Evolutionary conservation across 345 rosid genomes (phyloP).

Genomic region (Citrus mangshanensis): DNA sequence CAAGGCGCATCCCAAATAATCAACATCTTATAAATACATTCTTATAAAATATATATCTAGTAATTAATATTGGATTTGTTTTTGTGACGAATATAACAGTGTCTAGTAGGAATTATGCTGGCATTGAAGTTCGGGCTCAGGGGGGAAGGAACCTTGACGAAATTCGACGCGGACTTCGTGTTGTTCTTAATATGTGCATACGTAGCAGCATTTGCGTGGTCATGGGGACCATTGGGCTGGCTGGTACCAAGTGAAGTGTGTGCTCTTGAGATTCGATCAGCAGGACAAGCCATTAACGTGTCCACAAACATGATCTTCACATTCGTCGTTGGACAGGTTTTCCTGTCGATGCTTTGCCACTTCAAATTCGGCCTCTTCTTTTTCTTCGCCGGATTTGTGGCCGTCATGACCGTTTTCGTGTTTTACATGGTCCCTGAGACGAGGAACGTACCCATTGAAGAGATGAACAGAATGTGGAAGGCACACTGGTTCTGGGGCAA

Average conservation of each 20-base stretch:
- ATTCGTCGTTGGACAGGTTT: constrained; percentile 45
- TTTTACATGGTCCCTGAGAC: constrained; percentile 48
- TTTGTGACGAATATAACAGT: not conserved
- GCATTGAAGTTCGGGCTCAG: constrained; percentile 27
- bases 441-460: constrained; percentile 45
- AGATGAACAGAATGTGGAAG: constrained; percentile 45
- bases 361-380: constrained; percentile 54
- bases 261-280: constrained; percentile 45
- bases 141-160: constrained; percentile 28
- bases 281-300: constrained; percentile 49
- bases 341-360: constrained; percentile 53
- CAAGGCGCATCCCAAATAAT: no score
- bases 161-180: constrained; percentile 18
- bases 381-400: constrained; percentile 39
- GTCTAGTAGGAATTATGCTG: constrained; percentile 23
- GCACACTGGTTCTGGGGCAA: constrained; percentile 51
- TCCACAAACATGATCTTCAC: constrained; percentile 57
- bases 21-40: no score
- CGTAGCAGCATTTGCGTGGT: constrained; percentile 61
- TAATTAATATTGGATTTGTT: not conserved
- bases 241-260: constrained; percentile 53
- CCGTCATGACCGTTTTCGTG: constrained; percentile 40
- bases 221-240: constrained; percentile 67
- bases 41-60: no score
- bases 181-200: constrained; percentile 34